These are phyloP conservation scores for Fraxinus sp. DNA, from an alignment of 305 asterid genomes.

Conservation along the genomic window DNA sequence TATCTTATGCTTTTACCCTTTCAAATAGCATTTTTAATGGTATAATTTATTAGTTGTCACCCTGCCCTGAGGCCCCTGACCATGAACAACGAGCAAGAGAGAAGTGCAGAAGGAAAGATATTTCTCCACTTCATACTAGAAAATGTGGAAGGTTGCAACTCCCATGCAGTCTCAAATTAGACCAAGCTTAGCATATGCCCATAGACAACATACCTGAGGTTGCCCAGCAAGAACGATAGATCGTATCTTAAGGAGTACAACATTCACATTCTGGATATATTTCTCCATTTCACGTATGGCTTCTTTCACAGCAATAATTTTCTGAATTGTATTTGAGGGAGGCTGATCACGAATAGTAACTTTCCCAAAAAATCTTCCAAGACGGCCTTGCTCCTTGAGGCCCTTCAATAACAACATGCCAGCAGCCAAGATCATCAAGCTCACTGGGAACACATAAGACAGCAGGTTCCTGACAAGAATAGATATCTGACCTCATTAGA, in stretches of 20 bases:
- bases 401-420: slow-evolving; percentile 82
- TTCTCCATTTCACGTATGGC: slow-evolving; percentile 91
- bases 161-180: neutral
- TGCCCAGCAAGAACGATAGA: slow-evolving; percentile 83
- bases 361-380: slow-evolving; percentile 87
- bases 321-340: slow-evolving; percentile 86
- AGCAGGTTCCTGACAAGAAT: slow-evolving; percentile 71
- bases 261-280: slow-evolving; percentile 74
- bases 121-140: neutral
- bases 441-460: slow-evolving; percentile 62
- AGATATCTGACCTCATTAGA: slow-evolving; percentile 19
- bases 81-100: neutral
- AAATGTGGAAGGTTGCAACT: neutral
- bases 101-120: neutral
- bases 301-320: slow-evolving; percentile 83
- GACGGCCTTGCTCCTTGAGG: slow-evolving; percentile 95
- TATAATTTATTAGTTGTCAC: neutral
- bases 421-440: slow-evolving; percentile 71
- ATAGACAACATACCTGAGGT: slow-evolving; percentile 63
- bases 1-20: neutral
- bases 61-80: neutral
- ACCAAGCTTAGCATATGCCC: neutral
- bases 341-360: slow-evolving; percentile 92
- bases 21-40: neutral
- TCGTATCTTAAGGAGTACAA: slow-evolving; percentile 77